Base-by-base conservation (phyloP, 805 yeast species). In the Ogataea naganishii region DNA sequence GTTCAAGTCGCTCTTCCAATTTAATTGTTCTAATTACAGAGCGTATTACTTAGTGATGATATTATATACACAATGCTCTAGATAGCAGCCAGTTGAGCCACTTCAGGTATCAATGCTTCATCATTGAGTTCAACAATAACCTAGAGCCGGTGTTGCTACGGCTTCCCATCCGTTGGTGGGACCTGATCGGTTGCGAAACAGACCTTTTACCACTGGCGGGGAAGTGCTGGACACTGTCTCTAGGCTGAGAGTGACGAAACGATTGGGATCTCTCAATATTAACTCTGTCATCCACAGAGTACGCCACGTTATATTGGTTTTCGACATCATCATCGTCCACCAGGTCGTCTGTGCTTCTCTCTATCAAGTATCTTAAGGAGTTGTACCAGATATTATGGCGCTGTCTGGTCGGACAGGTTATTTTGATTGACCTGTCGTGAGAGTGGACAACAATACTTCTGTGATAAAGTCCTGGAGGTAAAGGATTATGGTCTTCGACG, bases 311-410 rank as follows among this genome's bases (percentile, higher is more conserved):
- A 28, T 53, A 52, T 29, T 52, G 57, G 30, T 51, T 49, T 35
- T 66, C 65, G 24, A 57, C 58, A 12, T 62, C 70, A 29, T 61
- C 67, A 32, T 63, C 74, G 25, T 69, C 55, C 10, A 64, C 57
- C 30, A 75, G 56, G 20, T 77, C 83, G 29, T 71, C 79, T 44
- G 73, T 57, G 36, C 67, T 75, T 47, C 82, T 62, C 47, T 75
- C 78, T 22, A 85, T 58, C 57, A 88, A 56, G 48, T 80, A 88
- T 31, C 80, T 68, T 37, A 89, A 61, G 0, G 95, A 82, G 45
- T 83, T 80, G 52, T 67, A 79, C 98, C 98, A 89, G 23, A 85
- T 75, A 47, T 83, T 83, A 52, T 89, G 97, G 25, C 95, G 73
- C 40, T 77, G 79, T 47, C 92, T 69, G 1, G 85, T 82, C 6